Base-by-base conservation (phyloP, 768 basidiomycete genomes). In the Tricholoma bakamatsutake region DNA sequence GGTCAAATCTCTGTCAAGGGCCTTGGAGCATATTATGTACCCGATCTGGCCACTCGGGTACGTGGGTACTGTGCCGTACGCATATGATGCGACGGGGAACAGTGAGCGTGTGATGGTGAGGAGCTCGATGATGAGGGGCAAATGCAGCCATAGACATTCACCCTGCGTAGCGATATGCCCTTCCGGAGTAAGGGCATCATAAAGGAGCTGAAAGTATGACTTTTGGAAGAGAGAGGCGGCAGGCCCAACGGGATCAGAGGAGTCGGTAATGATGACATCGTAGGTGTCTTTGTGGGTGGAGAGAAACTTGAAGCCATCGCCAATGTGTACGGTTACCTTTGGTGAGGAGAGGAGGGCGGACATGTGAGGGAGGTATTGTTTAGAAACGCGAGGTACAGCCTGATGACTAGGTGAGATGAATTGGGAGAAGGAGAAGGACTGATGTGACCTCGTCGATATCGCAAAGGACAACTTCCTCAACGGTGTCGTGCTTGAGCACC, bases 11-110 rank as follows among this genome's bases (percentile, higher is more conserved):
- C 90, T 79, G 27, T 74, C 77, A 13, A 75, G 71, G 28, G 86
- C 86, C 72, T 89, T 94, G 54, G 93, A 86, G 70, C 89, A 91
- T 46, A 98, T 77, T 61, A 95, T 80, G 74, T 95, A 95, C 21
- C 97, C 95, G 64, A 98, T 99, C 67, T 95, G 94, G 35, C 97
- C 97, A n/a, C 90, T 88, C 17, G 97, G 97, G 73, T 99, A 99
- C 13, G 95, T 97, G 0, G 96, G 96, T 61, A 98, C 95, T 18
- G 94, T 98, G 57, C 94, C 95, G 73, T 80, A 97, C 13, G 93
- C 97, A 69, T 97, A 99, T 66, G 93, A 88, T 39, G 85, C 78
- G 15, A 83, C 81, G 37, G 88, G 79, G 78, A 98, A 99, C 57
- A 97, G 72, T 46, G 74, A 72, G 54, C 80, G 76, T 40, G 88